phyloP scores from a whole-genome alignment of 2,329 filamentous ascomycete species.

The Colletotrichum sidae region DNA sequence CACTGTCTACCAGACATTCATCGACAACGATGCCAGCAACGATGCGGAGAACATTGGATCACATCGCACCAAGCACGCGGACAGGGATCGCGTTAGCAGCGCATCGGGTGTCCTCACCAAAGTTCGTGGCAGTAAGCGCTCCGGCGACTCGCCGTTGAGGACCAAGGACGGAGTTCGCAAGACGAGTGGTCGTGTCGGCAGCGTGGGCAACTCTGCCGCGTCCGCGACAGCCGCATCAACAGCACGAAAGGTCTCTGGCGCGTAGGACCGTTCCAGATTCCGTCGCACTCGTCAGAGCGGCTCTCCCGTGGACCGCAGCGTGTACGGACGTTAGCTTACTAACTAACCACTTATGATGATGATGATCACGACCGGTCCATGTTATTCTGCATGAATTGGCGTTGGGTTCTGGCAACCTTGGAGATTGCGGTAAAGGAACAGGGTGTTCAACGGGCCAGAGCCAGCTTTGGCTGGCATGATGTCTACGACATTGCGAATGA shows the following conservation, averaged over 20 bases:
- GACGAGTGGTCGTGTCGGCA: conserved; percentile 74
- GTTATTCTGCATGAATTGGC: conserved; percentile 57
- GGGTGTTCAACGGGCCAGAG: conserved; percentile 34
- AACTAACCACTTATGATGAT: conserved; percentile 52
- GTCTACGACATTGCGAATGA: conserved; percentile 36
- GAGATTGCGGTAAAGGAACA: conserved; percentile 32
- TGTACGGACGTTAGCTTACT: conserved; percentile 39
- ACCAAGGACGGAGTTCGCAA: conserved; percentile 71
- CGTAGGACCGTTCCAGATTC: conserved; percentile 46
- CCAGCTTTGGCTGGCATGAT: conserved; percentile 30
- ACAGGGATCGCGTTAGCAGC: conserved; percentile 61
- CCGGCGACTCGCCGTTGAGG: conserved; percentile 62
- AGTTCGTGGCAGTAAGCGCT: conserved; percentile 71
- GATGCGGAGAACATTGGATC: conserved; percentile 78
- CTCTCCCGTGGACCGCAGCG: conserved; percentile 16
- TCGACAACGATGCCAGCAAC: conserved; percentile 76
- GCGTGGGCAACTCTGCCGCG: conserved; percentile 57
- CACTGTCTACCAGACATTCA: conserved; percentile 68
- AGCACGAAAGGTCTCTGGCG: conserved; percentile 66
- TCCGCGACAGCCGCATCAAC: conserved; percentile 57
- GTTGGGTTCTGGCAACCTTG: conserved; percentile 45
- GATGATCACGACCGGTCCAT: conserved; percentile 57
- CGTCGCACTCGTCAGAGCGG: conserved; percentile 26
- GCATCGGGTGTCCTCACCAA: conserved; percentile 71
- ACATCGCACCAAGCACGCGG: conserved; percentile 69